Evolutionary conservation across 345 rosid species (phyloP).

Genomic region (Salix exigua): DNA sequence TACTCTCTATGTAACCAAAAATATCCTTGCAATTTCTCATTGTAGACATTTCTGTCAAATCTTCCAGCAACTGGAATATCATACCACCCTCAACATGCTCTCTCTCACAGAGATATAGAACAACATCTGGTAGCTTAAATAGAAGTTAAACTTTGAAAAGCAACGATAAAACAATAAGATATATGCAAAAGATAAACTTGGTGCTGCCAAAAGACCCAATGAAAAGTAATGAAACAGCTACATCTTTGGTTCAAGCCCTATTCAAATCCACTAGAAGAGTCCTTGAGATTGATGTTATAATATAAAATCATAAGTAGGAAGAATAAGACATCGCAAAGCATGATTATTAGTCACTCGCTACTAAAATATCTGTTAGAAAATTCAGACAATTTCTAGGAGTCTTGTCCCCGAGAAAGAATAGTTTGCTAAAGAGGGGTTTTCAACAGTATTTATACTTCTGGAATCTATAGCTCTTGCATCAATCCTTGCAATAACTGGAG

Average conservation of each 20-base stretch:
- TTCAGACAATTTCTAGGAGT: not conserved
- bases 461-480: not conserved
- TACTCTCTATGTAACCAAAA: constrained; percentile 89
- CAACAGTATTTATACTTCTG: not conserved
- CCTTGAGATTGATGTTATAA: not conserved
- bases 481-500: not conserved
- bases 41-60: constrained; percentile 97
- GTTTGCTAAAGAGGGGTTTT: not conserved
- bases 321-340: not conserved
- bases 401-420: not conserved
- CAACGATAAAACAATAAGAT: constrained; percentile 3
- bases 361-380: not conserved
- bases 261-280: not conserved
- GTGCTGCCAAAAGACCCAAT: not conserved
- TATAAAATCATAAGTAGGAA: not conserved
- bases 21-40: constrained; percentile 92
- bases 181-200: not conserved
- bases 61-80: constrained; percentile 95
- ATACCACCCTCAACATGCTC: constrained; percentile 98
- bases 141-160: not conserved
- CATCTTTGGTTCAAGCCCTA: not conserved
- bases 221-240: not conserved
- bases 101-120: constrained; percentile 90
- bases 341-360: not conserved
- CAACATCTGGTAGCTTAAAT: constrained; percentile 50